Evolutionary conservation across 2,329 filamentous ascomycete genomes (phyloP), one percentile per base, ranked within the genome.

Genomic region (Fusarium brachygibbosum): DNA sequence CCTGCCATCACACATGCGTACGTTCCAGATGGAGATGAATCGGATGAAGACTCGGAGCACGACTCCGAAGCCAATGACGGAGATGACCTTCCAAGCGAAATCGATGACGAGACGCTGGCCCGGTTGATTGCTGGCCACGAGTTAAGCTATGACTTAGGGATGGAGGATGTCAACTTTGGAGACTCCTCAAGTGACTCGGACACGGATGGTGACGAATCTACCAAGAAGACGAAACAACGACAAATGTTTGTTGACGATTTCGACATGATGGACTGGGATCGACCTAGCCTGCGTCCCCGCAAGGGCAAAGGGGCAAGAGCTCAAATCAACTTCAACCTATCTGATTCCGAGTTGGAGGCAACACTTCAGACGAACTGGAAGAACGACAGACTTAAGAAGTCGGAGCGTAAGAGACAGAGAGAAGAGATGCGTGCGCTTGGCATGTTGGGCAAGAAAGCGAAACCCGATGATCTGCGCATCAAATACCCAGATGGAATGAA

Each of bases 241-340:
- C 28, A 44, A 32, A 40, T 14, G 3, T 34, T 65, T 4, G 87
- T 88, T 64, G 88, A 91, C 63, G 91, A 89, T 11, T 90, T 97
- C 68, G 93, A 97, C 75, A 83, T 97, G 44, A 95, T 96, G 90
- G 93, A 97, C 74, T 93, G 92, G 80, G 87, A 92, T 17, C 85
- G 90, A 28, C 89, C 90, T 2, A 93, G 89, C 54, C 78, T 94
- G 8, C 86, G 84, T 57, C 78, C 79, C 44, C 88, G 85, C 66
- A 90, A 88, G 74, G 82, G 86, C 69, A 93, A 92, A 77, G 88
- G 88, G 42, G 83, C 85, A 16, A 86, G 87, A 66, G 84, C 82
- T 45, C 82, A 85, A 53, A 78, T 85, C 45, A 81, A 83, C 6
- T 79, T 84, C 16, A 82, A 89, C 56, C 82, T 87, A 23, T 77